A percentile compares a stretch with the other conserved stretches of the same genome.
Conservation (phyloP, 306 rosid genomes). For the Abrus pulchellus region DNA sequence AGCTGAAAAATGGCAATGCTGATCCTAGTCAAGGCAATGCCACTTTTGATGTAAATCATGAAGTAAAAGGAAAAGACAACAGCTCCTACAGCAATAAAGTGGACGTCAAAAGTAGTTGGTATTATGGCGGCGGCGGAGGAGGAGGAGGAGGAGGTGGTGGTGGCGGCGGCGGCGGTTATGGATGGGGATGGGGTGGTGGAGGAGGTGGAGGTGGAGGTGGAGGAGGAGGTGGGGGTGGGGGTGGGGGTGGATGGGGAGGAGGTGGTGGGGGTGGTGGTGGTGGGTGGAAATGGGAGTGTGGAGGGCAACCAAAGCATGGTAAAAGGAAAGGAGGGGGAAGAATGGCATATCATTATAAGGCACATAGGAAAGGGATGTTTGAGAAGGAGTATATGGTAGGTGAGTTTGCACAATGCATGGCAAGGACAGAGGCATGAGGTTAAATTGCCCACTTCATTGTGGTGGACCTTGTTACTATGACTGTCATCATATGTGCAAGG, state of each 20-base stretch:
- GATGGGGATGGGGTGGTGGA: background rate
- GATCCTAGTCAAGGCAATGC: constrained; percentile 44
- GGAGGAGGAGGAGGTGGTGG: constrained; percentile 8
- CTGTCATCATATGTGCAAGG: constrained; percentile 85
- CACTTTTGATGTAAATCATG: constrained; percentile 33
- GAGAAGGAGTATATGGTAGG: constrained; percentile 65
- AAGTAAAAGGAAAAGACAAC: constrained; percentile 35
- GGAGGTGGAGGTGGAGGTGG: constrained; percentile 40
- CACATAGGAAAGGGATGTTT: constrained; percentile 40
- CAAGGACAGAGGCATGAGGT: constrained; percentile 73
- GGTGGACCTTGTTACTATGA: constrained; percentile 90
- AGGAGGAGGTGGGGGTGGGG: background rate
- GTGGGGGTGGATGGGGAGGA: constrained; percentile 39
- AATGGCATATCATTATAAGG: constrained; percentile 13
- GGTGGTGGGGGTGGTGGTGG: constrained; percentile 49
- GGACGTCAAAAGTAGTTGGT: constrained; percentile 3
- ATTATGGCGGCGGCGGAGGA: constrained; percentile 36
- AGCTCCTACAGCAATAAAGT: constrained; percentile 40
- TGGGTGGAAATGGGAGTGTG: constrained; percentile 83
- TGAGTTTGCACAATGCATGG: constrained; percentile 82
- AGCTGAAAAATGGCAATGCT: constrained; percentile 40
- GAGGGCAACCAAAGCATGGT: constrained; percentile 52
- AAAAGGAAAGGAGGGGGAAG: constrained; percentile 45
- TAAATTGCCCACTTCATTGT: constrained; percentile 93
- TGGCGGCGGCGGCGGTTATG: background rate